Evolutionary conservation across 2,329 filamentous ascomycete species (phyloP).

Genomic region (Trichoderma afroharzianum): DNA sequence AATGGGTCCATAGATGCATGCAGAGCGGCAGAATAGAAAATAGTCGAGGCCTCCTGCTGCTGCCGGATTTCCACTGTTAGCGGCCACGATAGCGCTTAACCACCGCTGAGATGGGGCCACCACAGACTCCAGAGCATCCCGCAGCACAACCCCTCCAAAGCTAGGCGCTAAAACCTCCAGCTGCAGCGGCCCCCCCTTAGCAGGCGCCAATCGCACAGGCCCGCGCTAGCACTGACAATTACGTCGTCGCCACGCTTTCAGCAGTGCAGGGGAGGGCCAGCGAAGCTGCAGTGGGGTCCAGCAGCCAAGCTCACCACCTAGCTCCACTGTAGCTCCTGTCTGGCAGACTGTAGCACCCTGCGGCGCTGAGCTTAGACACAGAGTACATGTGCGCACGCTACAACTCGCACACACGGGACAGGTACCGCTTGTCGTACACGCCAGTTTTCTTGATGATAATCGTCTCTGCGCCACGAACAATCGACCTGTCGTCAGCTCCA

Average conservation of each 20-base stretch:
- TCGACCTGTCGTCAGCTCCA: conserved; percentile 11
- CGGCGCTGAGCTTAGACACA: conserved; percentile 11
- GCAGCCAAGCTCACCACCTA: not conserved
- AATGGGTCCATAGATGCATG: not conserved
- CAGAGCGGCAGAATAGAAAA: not conserved
- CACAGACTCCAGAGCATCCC: not conserved
- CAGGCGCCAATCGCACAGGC: conserved; percentile 1
- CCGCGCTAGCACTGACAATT: not conserved
- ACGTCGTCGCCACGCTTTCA: conserved; percentile 16
- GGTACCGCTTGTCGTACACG: not conserved
- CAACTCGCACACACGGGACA: not conserved
- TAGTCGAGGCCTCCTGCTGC: conserved; percentile 5
- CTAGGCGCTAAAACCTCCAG: not conserved
- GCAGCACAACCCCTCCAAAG: not conserved
- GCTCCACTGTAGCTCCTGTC: conserved; percentile 13
- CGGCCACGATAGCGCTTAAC: not conserved
- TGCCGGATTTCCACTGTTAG: not conserved
- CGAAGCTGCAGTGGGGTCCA: conserved; percentile 11
- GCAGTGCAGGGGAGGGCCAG: conserved; percentile 11
- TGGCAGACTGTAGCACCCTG: not conserved
- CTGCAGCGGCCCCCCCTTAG: not conserved
- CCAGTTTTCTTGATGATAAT: not conserved
- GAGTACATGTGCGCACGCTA: not conserved
- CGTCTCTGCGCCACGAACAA: conserved; percentile 11
- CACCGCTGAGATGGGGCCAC: not conserved